Base-by-base conservation (phyloP, 441 rosid species). In the Raphanus hybrid region DNA sequence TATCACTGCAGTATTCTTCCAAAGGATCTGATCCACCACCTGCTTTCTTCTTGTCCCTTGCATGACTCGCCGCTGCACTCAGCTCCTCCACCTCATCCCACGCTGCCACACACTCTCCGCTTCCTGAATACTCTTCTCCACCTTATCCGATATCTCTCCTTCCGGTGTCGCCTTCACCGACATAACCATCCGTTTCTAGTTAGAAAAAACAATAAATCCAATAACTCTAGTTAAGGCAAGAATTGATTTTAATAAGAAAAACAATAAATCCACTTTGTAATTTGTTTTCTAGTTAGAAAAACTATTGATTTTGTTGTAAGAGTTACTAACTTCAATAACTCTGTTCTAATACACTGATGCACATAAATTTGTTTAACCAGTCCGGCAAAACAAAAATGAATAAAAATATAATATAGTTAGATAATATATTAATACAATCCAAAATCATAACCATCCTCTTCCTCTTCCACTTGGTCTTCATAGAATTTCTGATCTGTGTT, bases 11-110 rank as follows among this genome's bases (percentile, higher is more conserved):
- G 70, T 79, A 90, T 8, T 79, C 75, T 87, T 92, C 97, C 80
- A 92, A 77, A 27, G 97, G 97, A 67, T 92, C 96, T 0, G 83
- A 73, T 10, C 75, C 81, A 26, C 12, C 81, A 23, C n/a, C 62
- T 6, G 78, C 86, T 77, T 87, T 89, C 85, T 84, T 72, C 92
- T 76, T 89, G 84, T 89, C 96, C 70, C 88, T 78, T 0, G 93
- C 94, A 74, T 92, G 96, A 84, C 97, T 92, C 1, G 90, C 97
- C 4, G 97, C 94, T 3, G 97, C 97, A 50, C 97, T 92, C 81
- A 90, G 85, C 87, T 92, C 97, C 87, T 92, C 97, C 78, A 92
- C 97, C 79, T 89, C 94, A 67, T 92, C 97, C 97, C 97, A 92
- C 7, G 97, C 96, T 8, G 97, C 97, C 52, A 82, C 94, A 48